Base-by-base conservation (phyloP, 495 filamentous ascomycete species). In the Tuber melanosporum region DNA sequence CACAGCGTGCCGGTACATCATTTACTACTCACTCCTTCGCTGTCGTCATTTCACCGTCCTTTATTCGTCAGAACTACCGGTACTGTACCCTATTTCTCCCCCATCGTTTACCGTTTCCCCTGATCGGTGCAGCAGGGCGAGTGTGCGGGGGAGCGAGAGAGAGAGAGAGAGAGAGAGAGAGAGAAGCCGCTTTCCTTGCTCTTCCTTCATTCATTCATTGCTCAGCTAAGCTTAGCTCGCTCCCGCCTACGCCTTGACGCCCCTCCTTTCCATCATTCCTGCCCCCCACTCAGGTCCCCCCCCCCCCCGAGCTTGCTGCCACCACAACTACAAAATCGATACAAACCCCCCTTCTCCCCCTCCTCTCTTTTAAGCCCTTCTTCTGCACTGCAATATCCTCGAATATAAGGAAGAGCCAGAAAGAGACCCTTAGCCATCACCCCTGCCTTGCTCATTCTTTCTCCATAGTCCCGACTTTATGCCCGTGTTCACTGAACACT, bases 401-500 rank as follows among this genome's bases (percentile, higher is more conserved):
- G 57, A 66, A 66, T 66, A 80, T 75, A 80, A 80, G 78, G 74
- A 80, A 76, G 78, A 70, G 77, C 69, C 77, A 46, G 78, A 80
- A 80, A 80, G 78, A 80, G 78, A 80, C 71, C 73, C 73, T 71
- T 74, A 76, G 71, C 66, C 76, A 36, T 74, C 46, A 69, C 71
- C 71, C 22, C 39, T 47, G 45, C 45, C 32, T 20, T 52, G 66
- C 69, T 47, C 72, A 32, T 47, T 44, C 71, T 66, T 15, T 12
- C 57, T 19, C 14, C 15, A 17, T 36, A 80, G 73, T 74, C 79
- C 75, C 76, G 78, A 80, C 78, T 80, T 76, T 80, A 82, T 82
- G 81, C 81, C 80, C 81, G 80, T 73, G 79, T 82, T 77, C 75
- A 76, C 71, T 73, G 80, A 82, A 17, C 81, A 82, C 74, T 82